Evolutionary conservation across 192 early-diverging fungal species (phyloP).

Genomic region (Podila verticillata): DNA sequence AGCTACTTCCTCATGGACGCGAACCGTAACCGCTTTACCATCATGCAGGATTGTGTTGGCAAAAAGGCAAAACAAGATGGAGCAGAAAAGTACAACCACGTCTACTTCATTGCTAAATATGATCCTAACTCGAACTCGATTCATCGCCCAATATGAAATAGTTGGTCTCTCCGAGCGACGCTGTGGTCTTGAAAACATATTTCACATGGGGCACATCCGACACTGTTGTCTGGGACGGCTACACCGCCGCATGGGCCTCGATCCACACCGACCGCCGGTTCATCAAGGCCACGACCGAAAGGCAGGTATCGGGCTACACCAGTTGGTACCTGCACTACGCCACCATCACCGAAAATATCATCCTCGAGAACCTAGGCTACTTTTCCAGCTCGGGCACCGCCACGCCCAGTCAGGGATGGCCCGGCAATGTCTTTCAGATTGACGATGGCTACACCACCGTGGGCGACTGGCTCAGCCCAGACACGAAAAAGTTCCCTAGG

Average conservation of each 20-base stretch:
- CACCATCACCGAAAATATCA: constrained; percentile 54
- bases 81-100: too few species aligned
- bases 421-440: constrained; percentile 61
- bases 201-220: constrained; percentile 35
- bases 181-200: constrained; percentile 41
- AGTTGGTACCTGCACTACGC: constrained; percentile 65
- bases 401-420: constrained; percentile 32
- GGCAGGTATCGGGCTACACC: constrained; percentile 60
- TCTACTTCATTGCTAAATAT: too few species aligned
- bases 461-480: constrained; percentile 58
- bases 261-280: constrained; percentile 22
- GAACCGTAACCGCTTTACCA: constrained; percentile 35
- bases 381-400: constrained; percentile 3
- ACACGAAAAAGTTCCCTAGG: constrained; percentile 55
- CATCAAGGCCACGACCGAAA: constrained; percentile 7
- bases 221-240: constrained; percentile 14
- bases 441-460: constrained; percentile 62
- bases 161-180: constrained; percentile 33
- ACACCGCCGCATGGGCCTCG: constrained; percentile 15
- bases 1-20: constrained; percentile 60
- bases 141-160: constrained; percentile 20
- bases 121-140: neutral
- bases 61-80: constrained; percentile 28
- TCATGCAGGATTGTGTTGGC: constrained; percentile 57
- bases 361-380: constrained; percentile 46